These are phyloP conservation scores for Pythium phragmitis DNA, from an alignment of 352 stramenopile genomes.

Conservation along the genomic window DNA sequence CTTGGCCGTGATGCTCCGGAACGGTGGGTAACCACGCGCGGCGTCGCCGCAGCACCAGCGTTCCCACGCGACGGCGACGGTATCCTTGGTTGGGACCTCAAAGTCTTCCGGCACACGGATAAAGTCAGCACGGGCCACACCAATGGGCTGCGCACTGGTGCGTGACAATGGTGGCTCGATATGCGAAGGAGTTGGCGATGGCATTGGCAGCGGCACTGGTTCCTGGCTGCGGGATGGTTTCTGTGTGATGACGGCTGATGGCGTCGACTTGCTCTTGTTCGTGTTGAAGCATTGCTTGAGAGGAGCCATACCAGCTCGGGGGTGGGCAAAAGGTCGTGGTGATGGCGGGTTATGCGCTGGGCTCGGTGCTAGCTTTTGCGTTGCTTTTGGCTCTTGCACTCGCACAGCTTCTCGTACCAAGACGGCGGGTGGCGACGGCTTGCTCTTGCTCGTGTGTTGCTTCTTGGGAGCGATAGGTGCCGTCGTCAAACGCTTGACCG, in stretches of 20 bases:
- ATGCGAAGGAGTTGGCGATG: background rate
- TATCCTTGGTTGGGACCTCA: constrained; percentile 28
- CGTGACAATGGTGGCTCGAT: background rate
- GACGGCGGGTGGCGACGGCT: too few relatives aligned
- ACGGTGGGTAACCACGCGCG: constrained; percentile 5
- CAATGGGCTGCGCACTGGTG: background rate
- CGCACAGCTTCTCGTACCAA: background rate
- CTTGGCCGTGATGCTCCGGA: constrained; percentile 15
- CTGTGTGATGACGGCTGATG: too few relatives aligned
- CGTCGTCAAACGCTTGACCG: background rate
- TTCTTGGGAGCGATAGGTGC: background rate
- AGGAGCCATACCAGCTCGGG: too few relatives aligned
- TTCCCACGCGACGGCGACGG: constrained; percentile 21
- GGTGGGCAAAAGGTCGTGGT: too few relatives aligned
- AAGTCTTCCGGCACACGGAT: constrained; percentile 12
- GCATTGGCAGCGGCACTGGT: too few relatives aligned
- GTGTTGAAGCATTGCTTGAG: too few relatives aligned
- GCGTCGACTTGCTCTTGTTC: too few relatives aligned
- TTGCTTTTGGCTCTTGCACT: background rate
- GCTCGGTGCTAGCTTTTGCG: too few relatives aligned
- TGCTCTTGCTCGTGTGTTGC: background rate
- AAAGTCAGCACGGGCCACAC: background rate
- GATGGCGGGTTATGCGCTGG: too few relatives aligned
- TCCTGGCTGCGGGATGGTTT: too few relatives aligned
- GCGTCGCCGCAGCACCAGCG: constrained; percentile 30